These are phyloP conservation scores for Rhodotorula sp. DNA, from an alignment of 1,284 basidiomycete species.

Conservation along the genomic window DNA sequence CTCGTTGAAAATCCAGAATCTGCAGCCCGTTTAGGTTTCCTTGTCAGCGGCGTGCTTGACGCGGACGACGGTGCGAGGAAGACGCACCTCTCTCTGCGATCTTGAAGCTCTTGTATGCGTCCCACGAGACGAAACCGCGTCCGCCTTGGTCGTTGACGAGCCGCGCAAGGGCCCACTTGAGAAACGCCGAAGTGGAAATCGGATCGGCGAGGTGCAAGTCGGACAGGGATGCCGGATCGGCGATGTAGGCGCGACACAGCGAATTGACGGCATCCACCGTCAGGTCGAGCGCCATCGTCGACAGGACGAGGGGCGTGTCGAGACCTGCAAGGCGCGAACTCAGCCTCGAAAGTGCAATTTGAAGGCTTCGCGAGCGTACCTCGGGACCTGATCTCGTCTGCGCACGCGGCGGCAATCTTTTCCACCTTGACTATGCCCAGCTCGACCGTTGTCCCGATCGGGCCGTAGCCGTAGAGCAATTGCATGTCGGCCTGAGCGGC, in stretches of 20 bases:
- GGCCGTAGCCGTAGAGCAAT: slow-evolving; percentile 37
- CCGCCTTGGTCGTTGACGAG: slow-evolving; percentile 38
- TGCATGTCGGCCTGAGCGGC: slow-evolving; percentile 15
- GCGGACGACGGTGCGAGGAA: background rate
- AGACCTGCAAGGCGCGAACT: slow-evolving; percentile 55
- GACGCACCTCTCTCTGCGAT: slow-evolving; percentile 23
- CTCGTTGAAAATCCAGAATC: slow-evolving; percentile 65
- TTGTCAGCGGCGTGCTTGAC: too few species aligned
- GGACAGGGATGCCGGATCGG: slow-evolving; percentile 8
- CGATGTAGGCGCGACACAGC: slow-evolving; percentile 71
- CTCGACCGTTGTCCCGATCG: slow-evolving; percentile 30
- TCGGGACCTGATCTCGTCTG: slow-evolving; percentile 22
- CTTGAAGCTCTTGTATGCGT: slow-evolving; percentile 36
- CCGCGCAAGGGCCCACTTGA: slow-evolving; percentile 44
- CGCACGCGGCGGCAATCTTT: slow-evolving; percentile 22
- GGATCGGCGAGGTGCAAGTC: slow-evolving; percentile 64
- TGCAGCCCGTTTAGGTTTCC: slow-evolving; percentile 42
- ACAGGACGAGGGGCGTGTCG: slow-evolving; percentile 84
- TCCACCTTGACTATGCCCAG: slow-evolving; percentile 25
- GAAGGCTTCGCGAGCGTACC: slow-evolving; percentile 12
- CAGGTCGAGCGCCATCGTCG: slow-evolving; percentile 77
- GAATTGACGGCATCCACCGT: slow-evolving; percentile 66
- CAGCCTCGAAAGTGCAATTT: background rate
- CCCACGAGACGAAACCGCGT: slow-evolving; percentile 41
- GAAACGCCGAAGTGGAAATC: slow-evolving; percentile 66